Conservation (phyloP, 352 stramenopile genomes). For the Globisporangium cederbergense region DNA sequence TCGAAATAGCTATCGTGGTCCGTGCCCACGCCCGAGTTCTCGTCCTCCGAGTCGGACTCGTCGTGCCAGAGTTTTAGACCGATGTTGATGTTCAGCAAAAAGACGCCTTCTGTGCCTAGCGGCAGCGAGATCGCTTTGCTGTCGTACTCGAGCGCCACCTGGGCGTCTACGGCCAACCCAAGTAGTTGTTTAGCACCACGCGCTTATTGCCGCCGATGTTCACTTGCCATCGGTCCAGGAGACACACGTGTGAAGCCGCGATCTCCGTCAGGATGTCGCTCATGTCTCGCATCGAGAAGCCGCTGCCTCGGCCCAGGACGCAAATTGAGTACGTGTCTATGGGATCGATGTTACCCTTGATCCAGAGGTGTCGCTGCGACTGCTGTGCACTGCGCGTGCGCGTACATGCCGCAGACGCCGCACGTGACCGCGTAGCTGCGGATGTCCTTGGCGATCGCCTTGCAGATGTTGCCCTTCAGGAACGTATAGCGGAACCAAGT, state of each 20-base stretch:
- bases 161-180: slow-evolving; percentile 90
- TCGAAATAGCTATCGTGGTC: slow-evolving; percentile 35
- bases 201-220: slow-evolving; percentile 65
- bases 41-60: slow-evolving; percentile 53
- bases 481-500: too few species aligned
- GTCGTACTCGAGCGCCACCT: slow-evolving; percentile 86
- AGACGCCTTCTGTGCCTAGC: slow-evolving; percentile 76
- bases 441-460: too few species aligned
- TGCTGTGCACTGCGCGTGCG: slow-evolving; percentile 17
- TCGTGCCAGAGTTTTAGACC: slow-evolving; percentile 76
- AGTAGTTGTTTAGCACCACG: slow-evolving; percentile 75
- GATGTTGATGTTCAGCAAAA: slow-evolving; percentile 90
- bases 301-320: slow-evolving; percentile 92
- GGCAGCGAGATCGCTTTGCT: slow-evolving; percentile 66
- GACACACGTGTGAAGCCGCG: slow-evolving; percentile 65
- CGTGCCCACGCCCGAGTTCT: slow-evolving; percentile 38
- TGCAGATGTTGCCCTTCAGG: too few species aligned
- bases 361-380: slow-evolving; percentile 57
- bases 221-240: slow-evolving; percentile 68
- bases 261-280: slow-evolving; percentile 68
- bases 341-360: slow-evolving; percentile 83
- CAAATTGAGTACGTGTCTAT: slow-evolving; percentile 79
- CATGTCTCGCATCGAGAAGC: slow-evolving; percentile 76
- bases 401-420: too few species aligned
- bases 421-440: too few species aligned